Evolutionary conservation across 2,329 filamentous ascomycete genomes (phyloP).

Genomic region (Emydomyces testavorans): DNA sequence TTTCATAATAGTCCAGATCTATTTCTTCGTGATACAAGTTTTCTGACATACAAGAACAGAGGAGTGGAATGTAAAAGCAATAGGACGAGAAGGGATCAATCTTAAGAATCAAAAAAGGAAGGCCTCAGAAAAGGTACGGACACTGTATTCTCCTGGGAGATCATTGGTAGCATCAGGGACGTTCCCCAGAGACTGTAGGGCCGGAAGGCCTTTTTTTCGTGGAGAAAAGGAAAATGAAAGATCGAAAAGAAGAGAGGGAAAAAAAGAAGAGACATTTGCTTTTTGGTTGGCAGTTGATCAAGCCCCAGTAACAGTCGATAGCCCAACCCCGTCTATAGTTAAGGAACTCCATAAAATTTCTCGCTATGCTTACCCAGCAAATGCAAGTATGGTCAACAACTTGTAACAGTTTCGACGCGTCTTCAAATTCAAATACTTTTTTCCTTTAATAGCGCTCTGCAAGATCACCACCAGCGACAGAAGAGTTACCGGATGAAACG

Average conservation of each 20-base stretch:
- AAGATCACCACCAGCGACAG: slow-evolving; percentile 14
- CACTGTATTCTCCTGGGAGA: no score
- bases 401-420: neutral
- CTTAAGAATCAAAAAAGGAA: neutral
- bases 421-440: neutral
- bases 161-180: neutral
- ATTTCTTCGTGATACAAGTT: slow-evolving; percentile 6
- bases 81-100: neutral
- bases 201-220: neutral
- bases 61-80: neutral
- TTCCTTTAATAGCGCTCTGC: slow-evolving; percentile 14
- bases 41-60: neutral
- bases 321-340: slow-evolving; percentile 7
- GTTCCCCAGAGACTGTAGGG: neutral
- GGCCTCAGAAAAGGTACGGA: neutral
- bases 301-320: neutral
- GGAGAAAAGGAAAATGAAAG: neutral
- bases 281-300: no score
- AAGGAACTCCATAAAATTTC: slow-evolving; percentile 1
- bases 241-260: neutral
- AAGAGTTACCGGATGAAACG: slow-evolving; percentile 31
- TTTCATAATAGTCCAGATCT: slow-evolving; percentile 4
- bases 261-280: neutral
- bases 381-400: slow-evolving; percentile 5
- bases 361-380: slow-evolving; percentile 5